Conservation (phyloP, 1,139 yeast species). For the Pichia inconspicua region DNA sequence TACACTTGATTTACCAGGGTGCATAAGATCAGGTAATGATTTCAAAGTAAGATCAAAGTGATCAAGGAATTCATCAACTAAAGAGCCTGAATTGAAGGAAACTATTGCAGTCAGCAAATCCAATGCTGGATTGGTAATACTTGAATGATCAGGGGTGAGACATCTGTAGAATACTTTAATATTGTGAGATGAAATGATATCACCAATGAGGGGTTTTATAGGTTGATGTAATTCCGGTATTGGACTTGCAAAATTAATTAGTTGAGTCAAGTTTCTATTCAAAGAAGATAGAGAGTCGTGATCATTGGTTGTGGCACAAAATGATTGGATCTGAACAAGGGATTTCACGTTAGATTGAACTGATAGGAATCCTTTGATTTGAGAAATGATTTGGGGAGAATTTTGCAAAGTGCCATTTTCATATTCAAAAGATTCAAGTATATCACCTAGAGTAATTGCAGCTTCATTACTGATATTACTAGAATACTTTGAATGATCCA, state of each 20-base stretch:
- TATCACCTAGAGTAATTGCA: constrained; percentile 14
- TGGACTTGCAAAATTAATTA: constrained; percentile 24
- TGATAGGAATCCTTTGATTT: constrained; percentile 16
- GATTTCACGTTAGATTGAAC: constrained; percentile 25
- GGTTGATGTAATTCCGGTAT: constrained; percentile 19
- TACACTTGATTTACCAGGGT: constrained; percentile 43
- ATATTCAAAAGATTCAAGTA: constrained; percentile 10
- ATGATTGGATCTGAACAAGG: constrained; percentile 51
- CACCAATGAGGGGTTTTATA: constrained; percentile 39
- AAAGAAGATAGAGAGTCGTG: constrained; percentile 41
- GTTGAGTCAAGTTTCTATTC: constrained; percentile 31
- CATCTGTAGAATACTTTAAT: constrained; percentile 63
- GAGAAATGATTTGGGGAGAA: constrained; percentile 1
- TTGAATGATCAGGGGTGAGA: constrained; percentile 49
- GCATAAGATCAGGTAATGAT: constrained; percentile 53
- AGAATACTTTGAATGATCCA: constrained; percentile 15
- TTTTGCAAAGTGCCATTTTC: background rate
- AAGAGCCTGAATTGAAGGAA: constrained; percentile 39
- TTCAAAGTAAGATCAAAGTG: constrained; percentile 62
- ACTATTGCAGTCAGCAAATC: constrained; percentile 48
- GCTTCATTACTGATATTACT: constrained; percentile 15
- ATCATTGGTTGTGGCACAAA: constrained; percentile 55
- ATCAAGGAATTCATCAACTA: constrained; percentile 52
- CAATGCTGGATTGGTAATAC: constrained; percentile 55
- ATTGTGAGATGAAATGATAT: constrained; percentile 46